phyloP scores from a whole-genome alignment of 768 basidiomycete genomes.

The Suillus plorans region DNA sequence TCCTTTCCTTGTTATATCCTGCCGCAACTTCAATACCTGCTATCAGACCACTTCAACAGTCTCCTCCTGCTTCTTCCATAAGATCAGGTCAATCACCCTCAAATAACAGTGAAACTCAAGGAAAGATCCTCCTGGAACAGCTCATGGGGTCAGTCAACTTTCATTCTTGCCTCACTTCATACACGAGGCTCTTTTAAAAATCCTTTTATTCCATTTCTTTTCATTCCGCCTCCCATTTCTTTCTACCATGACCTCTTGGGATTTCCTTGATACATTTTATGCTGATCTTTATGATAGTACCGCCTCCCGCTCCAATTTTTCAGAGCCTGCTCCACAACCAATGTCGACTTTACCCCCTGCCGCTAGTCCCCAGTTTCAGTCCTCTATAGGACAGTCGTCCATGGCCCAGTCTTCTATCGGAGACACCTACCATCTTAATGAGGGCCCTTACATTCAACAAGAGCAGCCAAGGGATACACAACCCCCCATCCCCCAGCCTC shows the following conservation, averaged over 20 bases:
- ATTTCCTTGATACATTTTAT: slow-evolving; percentile 31
- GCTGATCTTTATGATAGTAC: slow-evolving; percentile 36
- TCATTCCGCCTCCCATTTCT: slow-evolving; percentile 14
- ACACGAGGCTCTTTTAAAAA: slow-evolving; percentile 23
- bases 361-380: slow-evolving; percentile 50
- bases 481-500: slow-evolving; percentile 21
- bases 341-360: slow-evolving; percentile 30
- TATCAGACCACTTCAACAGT: slow-evolving; percentile 16
- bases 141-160: slow-evolving; percentile 72
- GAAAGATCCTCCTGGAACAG: slow-evolving; percentile 76
- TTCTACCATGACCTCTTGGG: slow-evolving; percentile 32
- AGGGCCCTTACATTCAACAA: slow-evolving; percentile 26
- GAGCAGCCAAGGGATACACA: slow-evolving; percentile 28
- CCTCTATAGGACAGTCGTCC: slow-evolving; percentile 2
- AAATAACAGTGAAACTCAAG: slow-evolving; percentile 59
- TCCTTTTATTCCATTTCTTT: slow-evolving; percentile 24
- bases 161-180: slow-evolving; percentile 23
- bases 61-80: slow-evolving; percentile 61
- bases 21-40: slow-evolving; percentile 38
- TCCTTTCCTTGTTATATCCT: slow-evolving; percentile 67
- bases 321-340: slow-evolving; percentile 45
- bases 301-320: slow-evolving; percentile 49
- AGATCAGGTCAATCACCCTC: slow-evolving; percentile 56
- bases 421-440: slow-evolving; percentile 41
- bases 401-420: background rate